A percentile compares a stretch with the other conserved stretches of the same genome.
Evolutionary conservation across 768 basidiomycete genomes (phyloP).

Genomic region (Russula vinacea): DNA sequence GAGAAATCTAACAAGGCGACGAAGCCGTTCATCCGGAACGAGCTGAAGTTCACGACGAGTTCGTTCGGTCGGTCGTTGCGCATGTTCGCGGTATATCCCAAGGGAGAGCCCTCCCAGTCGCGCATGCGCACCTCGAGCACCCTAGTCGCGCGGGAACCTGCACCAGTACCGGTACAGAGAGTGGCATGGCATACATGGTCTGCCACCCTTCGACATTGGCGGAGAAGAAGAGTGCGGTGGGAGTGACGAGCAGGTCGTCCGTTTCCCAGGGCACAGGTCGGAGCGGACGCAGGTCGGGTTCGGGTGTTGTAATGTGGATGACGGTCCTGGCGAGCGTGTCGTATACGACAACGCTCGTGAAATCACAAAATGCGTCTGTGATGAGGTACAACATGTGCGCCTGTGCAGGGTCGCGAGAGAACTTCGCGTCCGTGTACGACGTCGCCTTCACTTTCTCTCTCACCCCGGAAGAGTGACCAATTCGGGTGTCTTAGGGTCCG

Average conservation of each 20-base stretch:
- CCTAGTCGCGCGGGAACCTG: constrained; percentile 32
- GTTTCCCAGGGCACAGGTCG: constrained; percentile 41
- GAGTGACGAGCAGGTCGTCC: constrained; percentile 31
- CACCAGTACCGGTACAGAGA: neutral
- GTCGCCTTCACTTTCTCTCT: constrained; percentile 37
- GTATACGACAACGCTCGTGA: constrained; percentile 39
- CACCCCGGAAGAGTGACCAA: constrained; percentile 37
- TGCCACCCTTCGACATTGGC: constrained; percentile 43
- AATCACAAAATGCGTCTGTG: constrained; percentile 43
- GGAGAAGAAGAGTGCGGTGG: constrained; percentile 33
- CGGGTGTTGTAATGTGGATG: constrained; percentile 41
- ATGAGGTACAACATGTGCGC: constrained; percentile 38
- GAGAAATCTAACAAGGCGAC: constrained; percentile 38
- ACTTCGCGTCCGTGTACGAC: constrained; percentile 27
- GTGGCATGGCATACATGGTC: constrained; percentile 33
- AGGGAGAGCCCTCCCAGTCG: constrained; percentile 32
- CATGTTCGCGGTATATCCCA: constrained; percentile 36
- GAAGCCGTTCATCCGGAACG: constrained; percentile 36
- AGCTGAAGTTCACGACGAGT: constrained; percentile 37
- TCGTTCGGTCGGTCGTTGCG: constrained; percentile 38
- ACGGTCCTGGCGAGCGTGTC: constrained; percentile 36
- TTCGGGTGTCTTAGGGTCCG: constrained; percentile 32
- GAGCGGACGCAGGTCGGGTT: constrained; percentile 35
- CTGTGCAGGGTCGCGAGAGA: constrained; percentile 37
- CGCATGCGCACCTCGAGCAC: constrained; percentile 25